A percentile compares a stretch with the other conserved stretches of the same genome.
Evolutionary conservation across 768 basidiomycete genomes (phyloP).

Genomic region (Ramaria sp.): DNA sequence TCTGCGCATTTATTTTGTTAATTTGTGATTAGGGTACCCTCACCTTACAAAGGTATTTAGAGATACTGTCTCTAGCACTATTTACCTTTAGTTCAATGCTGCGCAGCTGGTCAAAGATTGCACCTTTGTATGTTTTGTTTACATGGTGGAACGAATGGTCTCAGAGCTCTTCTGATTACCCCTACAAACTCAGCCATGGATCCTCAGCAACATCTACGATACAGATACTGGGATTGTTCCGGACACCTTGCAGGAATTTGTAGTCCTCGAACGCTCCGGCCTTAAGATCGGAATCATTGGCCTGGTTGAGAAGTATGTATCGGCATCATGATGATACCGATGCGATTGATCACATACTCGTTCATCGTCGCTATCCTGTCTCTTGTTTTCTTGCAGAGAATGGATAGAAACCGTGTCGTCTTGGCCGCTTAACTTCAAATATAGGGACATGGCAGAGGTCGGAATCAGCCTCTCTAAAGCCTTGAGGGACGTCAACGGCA

Average conservation of each 20-base stretch:
- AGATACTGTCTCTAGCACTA: not conserved
- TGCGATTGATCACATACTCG: not conserved
- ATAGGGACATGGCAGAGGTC: conserved; percentile 63
- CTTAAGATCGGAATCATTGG: conserved; percentile 74
- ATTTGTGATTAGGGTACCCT: conserved; percentile 37
- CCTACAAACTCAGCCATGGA: conserved; percentile 60
- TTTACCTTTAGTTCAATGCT: conserved; percentile 17
- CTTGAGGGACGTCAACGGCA: conserved; percentile 61
- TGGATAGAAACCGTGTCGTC: conserved; percentile 85
- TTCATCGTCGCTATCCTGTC: not conserved
- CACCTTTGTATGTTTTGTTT: conserved; percentile 48
- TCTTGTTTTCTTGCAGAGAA: conserved; percentile 36
- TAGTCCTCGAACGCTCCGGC: conserved; percentile 59
- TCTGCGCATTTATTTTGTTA: not conserved
- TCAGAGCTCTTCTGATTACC: not conserved
- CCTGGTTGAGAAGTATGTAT: conserved; percentile 67
- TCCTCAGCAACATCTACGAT: conserved; percentile 81
- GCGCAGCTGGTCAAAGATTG: conserved; percentile 54
- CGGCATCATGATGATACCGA: not conserved
- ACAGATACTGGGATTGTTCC: conserved; percentile 54
- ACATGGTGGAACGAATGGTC: not conserved
- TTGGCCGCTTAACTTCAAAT: conserved; percentile 75
- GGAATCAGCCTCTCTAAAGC: conserved; percentile 61
- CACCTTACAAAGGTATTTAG: conserved; percentile 37
- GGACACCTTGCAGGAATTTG: conserved; percentile 45